These are phyloP conservation scores for Talaromyces albobiverticillius DNA, from an alignment of 2,329 filamentous ascomycete species.

Conservation along the genomic window DNA sequence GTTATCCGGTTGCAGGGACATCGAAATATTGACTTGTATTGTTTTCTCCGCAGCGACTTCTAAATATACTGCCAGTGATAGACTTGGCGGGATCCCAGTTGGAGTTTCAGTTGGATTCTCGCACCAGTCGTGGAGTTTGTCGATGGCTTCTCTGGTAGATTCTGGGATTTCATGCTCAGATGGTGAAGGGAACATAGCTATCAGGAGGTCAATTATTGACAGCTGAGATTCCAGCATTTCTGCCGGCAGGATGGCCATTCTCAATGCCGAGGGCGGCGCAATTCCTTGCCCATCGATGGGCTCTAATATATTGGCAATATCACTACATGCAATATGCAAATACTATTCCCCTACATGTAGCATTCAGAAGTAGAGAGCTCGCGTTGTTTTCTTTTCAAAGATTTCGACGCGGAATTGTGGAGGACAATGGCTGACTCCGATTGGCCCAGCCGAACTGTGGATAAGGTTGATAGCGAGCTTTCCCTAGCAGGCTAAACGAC, in stretches of 20 bases:
- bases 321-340: too few relatives aligned
- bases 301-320: too few relatives aligned
- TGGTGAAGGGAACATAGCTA: constrained; percentile 49
- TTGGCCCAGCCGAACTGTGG: too few relatives aligned
- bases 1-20: not conserved
- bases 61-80: not conserved
- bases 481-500: too few relatives aligned
- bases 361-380: too few relatives aligned
- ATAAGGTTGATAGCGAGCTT: too few relatives aligned
- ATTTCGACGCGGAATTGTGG: too few relatives aligned
- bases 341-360: too few relatives aligned
- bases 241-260: constrained; percentile 28
- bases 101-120: not conserved
- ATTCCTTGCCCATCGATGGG: too few relatives aligned
- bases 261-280: too few relatives aligned
- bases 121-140: not conserved
- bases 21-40: not conserved
- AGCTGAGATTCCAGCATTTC: constrained; percentile 50
- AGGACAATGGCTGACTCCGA: too few relatives aligned
- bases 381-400: too few relatives aligned
- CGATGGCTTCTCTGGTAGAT: constrained; percentile 25
- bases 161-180: constrained; percentile 42
- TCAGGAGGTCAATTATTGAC: constrained; percentile 51
- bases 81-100: not conserved
- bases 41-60: not conserved